Evolutionary conservation across 2,329 filamentous ascomycete genomes (phyloP).

Genomic region (Pyrenophora teres): DNA sequence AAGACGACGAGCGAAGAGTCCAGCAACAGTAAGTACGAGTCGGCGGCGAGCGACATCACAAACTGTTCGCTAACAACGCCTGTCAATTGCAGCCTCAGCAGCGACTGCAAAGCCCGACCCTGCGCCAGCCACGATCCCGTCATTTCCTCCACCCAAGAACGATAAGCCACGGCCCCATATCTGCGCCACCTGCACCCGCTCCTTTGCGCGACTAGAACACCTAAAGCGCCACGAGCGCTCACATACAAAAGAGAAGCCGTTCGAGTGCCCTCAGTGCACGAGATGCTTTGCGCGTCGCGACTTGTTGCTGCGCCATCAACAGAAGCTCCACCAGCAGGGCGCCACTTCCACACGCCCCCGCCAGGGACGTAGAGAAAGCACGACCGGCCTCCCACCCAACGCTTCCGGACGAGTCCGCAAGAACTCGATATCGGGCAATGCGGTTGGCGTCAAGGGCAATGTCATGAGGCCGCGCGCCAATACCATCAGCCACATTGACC

Average conservation of each 20-base stretch:
- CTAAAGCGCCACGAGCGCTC: conserved; percentile 96
- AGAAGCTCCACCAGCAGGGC: conserved; percentile 94
- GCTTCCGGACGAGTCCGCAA: conserved; percentile 80
- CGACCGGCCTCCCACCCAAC: conserved; percentile 70
- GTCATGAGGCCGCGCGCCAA: conserved; percentile 88
- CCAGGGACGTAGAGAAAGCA: conserved; percentile 84
- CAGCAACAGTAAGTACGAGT: conserved; percentile 39
- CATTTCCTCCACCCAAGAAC: conserved; percentile 84
- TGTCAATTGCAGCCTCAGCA: conserved; percentile 33
- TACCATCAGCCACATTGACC: conserved; percentile 93
- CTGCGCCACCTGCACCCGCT: conserved; percentile 86
- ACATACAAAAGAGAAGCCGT: conserved; percentile 99
- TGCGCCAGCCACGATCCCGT: conserved; percentile 30
- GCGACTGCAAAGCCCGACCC: conserved; percentile 41
- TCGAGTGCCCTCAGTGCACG: conserved; percentile 92
- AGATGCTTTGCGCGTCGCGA: conserved; percentile 95
- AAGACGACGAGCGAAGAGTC: conserved; percentile 37
- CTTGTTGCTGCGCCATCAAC: conserved; percentile 89
- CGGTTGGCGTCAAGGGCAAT: conserved; percentile 54
- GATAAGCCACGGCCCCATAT: conserved; percentile 97
- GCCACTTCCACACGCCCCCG: conserved; percentile 85
- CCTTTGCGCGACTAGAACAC: conserved; percentile 93
- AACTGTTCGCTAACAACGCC: conserved; percentile 22
- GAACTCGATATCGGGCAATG: conserved; percentile 77
- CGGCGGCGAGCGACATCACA: not conserved